phyloP scores from a whole-genome alignment of 306 rosid genomes.

The Lathyrus aphaca region DNA sequence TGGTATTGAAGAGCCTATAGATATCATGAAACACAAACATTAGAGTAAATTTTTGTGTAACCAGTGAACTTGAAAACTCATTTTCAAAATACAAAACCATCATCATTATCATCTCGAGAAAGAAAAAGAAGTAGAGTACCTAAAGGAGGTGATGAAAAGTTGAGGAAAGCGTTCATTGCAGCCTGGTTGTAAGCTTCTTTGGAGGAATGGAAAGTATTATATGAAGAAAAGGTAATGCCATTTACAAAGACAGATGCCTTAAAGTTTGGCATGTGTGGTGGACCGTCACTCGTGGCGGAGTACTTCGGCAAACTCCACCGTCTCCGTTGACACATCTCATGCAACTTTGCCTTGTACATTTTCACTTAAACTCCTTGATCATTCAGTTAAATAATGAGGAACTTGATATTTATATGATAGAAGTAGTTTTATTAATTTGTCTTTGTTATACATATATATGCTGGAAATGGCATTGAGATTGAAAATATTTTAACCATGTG shows the following conservation, averaged over 20 bases:
- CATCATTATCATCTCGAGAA: neutral
- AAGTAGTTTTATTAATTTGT: neutral
- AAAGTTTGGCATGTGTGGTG: slow-evolving; percentile 58
- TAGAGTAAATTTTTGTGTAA: neutral
- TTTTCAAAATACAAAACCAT: neutral
- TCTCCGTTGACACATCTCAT: slow-evolving; percentile 66
- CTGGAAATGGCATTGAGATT: neutral
- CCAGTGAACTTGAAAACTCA: neutral
- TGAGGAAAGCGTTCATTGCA: slow-evolving; percentile 61
- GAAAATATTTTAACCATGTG: neutral
- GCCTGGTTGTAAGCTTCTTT: slow-evolving; percentile 69
- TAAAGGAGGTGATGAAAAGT: slow-evolving; percentile 39
- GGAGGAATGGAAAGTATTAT: slow-evolving; percentile 42
- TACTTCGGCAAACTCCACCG: slow-evolving; percentile 57
- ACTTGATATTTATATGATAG: neutral
- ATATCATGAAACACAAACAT: neutral
- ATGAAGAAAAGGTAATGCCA: slow-evolving; percentile 50
- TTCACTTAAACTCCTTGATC: neutral
- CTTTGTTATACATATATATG: neutral
- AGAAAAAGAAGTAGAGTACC: slow-evolving; percentile 24
- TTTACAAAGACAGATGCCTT: slow-evolving; percentile 56
- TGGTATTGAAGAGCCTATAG: slow-evolving; percentile 1
- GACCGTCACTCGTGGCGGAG: slow-evolving; percentile 54
- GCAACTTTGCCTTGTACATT: slow-evolving; percentile 71
- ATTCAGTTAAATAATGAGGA: neutral